Conservation (phyloP, 2,329 filamentous ascomycete genomes). For the Teratosphaeria nubilosa region DNA sequence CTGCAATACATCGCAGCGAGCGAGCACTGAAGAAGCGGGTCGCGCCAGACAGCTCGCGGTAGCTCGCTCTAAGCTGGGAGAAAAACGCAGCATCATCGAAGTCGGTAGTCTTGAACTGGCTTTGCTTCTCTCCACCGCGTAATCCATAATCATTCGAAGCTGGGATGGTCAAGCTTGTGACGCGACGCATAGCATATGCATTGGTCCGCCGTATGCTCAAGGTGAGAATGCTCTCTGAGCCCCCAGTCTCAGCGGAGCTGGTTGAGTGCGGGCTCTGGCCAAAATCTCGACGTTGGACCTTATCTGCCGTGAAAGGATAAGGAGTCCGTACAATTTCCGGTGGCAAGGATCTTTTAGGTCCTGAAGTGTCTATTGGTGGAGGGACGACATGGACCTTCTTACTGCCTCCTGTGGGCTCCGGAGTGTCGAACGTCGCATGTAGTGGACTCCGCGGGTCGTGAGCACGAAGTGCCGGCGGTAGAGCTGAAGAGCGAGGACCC, state of each 20-base stretch:
- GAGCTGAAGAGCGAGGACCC: conserved; percentile 10
- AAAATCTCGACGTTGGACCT: conserved; percentile 11
- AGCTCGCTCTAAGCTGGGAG: conserved; percentile 16
- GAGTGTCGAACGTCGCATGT: conserved; percentile 4
- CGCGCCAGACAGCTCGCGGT: conserved; percentile 17
- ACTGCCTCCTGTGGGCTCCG: conserved; percentile 5
- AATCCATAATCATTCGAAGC: conserved; percentile 17
- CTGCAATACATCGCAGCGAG: conserved; percentile 19
- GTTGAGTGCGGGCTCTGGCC: not conserved
- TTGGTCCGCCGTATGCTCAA: conserved; percentile 22
- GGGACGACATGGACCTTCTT: conserved; percentile 25
- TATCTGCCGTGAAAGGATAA: conserved; percentile 22
- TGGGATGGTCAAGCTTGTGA: conserved; percentile 22
- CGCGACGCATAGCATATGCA: conserved; percentile 11
- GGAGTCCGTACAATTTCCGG: conserved; percentile 23
- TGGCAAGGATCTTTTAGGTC: conserved; percentile 13
- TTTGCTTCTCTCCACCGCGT: conserved; percentile 9
- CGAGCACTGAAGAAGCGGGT: conserved; percentile 23
- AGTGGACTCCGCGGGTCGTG: conserved; percentile 18
- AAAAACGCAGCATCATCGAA: conserved; percentile 28
- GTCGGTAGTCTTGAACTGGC: conserved; percentile 15
- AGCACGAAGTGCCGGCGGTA: conserved; percentile 13
- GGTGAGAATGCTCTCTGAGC: conserved; percentile 21
- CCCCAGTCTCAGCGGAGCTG: not conserved
- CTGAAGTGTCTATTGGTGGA: conserved; percentile 23